Conservation (phyloP, 352 stramenopile species). For the Phytophthora parvispora region DNA sequence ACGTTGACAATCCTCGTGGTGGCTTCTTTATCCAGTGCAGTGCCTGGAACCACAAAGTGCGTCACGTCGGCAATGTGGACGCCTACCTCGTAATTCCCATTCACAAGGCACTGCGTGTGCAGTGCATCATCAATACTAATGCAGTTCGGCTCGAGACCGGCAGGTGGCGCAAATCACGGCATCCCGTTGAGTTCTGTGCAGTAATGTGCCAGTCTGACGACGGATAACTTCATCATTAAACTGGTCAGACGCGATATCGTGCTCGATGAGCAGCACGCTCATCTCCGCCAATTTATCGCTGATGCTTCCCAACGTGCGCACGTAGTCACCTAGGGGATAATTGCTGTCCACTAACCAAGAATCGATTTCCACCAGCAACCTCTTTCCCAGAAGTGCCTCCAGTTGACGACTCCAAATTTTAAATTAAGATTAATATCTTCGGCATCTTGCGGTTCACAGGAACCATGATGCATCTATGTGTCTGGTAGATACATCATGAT, state of each 20-base stretch:
- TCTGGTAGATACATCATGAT: no score
- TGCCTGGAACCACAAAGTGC: neutral
- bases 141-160: constrained; percentile 67
- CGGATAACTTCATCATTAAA: constrained; percentile 86
- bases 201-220: constrained; percentile 95
- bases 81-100: neutral
- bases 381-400: constrained; percentile 90
- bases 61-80: neutral
- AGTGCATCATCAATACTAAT: constrained; percentile 57
- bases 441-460: constrained; percentile 90
- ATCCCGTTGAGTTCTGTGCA: constrained; percentile 86
- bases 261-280: constrained; percentile 95
- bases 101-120: neutral
- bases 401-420: constrained; percentile 92
- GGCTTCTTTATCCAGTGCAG: neutral
- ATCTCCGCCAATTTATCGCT: constrained; percentile 97
- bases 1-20: neutral
- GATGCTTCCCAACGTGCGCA: constrained; percentile 93
- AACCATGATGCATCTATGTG: constrained; percentile 71
- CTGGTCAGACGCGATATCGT: constrained; percentile 92
- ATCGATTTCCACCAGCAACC: constrained; percentile 96
- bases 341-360: constrained; percentile 84
- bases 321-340: constrained; percentile 96
- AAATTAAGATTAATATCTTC: no score
- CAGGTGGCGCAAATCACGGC: constrained; percentile 28